Evolutionary conservation across 2,329 filamentous ascomycete genomes (phyloP), one percentile per base, ranked within the genome.

Genomic region (Ascochyta fabae): DNA sequence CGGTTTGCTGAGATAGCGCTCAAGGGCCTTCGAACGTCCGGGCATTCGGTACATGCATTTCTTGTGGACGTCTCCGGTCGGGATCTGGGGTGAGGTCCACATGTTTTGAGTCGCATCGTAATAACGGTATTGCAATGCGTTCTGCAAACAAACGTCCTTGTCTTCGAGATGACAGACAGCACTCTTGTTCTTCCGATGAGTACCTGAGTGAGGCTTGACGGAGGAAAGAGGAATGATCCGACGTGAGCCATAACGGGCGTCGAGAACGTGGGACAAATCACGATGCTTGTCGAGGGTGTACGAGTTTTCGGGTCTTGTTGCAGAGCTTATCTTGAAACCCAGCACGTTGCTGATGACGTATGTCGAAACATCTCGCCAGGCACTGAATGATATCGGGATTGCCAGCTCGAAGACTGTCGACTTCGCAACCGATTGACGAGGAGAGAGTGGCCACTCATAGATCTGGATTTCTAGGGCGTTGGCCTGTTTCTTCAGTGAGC

Each of bases 361-460:
- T 0, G 75, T 53, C 0, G 81, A 83, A 1, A 66, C 58, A 52
- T 86, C 80, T 15, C 84, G 74, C 84, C 84, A 87, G 1, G 60
- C 42, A 0, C 64, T 64, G 31, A 84, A 81, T 0, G 64, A 26
- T 0, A 22, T 4, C 0, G 84, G 84, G 0, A 78, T 58, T 0
- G 61, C 47, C 0, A 87, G 69, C 58, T 87, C 85, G 45, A 87
- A 87, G 0, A 87, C 74, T 0, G 78, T 75, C 0, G 81, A 74
- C 53, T 82, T 80, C 0, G 76, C 75, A 10, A 75, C 26, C 0
- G 56, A 6, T 0, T 39, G 0, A 0, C 75, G 15, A 0, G 38
- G 27, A 0, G 84, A 80, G 0, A 88, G 70, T 0, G 85, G 84
- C 83, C 83, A 86, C 62, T 88, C 85, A 59, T 84, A 75, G 8